phyloP scores from a whole-genome alignment of 768 basidiomycete species.

The Rhizopogon vesiculosus region DNA sequence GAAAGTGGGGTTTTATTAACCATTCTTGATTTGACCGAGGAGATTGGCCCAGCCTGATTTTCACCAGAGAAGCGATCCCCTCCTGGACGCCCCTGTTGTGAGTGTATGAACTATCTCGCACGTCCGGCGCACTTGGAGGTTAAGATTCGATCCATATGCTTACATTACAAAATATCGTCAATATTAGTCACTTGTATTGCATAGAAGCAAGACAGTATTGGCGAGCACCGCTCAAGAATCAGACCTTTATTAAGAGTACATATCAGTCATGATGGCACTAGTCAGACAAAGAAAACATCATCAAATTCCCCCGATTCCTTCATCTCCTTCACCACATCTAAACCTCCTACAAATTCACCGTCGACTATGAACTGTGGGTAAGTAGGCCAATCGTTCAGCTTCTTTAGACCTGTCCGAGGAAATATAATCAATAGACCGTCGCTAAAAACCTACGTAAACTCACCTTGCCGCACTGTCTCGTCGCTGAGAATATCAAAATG shows the following conservation, averaged over 20 bases:
- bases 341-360: conserved; percentile 91
- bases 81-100: neutral
- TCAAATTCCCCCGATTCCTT: conserved; percentile 72
- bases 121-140: neutral
- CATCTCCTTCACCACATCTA: conserved; percentile 93
- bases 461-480: conserved; percentile 78
- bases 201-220: neutral
- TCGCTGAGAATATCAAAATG: conserved; percentile 84
- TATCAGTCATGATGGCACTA: neutral
- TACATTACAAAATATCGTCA: neutral
- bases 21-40: neutral
- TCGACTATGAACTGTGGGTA: conserved; percentile 83
- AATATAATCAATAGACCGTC: neutral
- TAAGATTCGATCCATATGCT: neutral
- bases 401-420: conserved; percentile 51
- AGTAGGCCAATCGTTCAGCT: conserved; percentile 87
- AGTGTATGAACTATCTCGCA: neutral
- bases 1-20: too few species aligned
- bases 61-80: neutral
- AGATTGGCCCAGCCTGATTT: neutral
- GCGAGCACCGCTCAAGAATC: neutral
- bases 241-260: neutral
- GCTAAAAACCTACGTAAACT: conserved; percentile 11
- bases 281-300: conserved; percentile 28
- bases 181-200: neutral